Evolutionary conservation across 768 basidiomycete genomes (phyloP).

Genomic region (Lactarius hatsudake): DNA sequence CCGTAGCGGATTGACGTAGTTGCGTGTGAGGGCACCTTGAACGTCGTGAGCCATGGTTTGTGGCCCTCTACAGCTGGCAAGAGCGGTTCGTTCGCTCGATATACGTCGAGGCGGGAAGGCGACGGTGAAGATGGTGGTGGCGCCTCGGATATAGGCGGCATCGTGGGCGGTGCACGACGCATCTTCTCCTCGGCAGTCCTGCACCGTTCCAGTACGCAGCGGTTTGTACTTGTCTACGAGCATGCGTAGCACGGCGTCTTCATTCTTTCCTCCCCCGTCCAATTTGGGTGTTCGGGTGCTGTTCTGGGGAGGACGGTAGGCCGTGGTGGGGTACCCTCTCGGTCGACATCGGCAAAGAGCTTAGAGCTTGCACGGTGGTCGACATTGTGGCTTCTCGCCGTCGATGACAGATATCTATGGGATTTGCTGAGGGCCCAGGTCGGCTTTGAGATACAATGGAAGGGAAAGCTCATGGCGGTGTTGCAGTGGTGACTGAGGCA

Average conservation of each 20-base stretch:
- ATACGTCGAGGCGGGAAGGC: conserved; percentile 14
- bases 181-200: conserved; percentile 65
- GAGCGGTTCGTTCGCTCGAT: conserved; percentile 44
- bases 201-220: conserved; percentile 56
- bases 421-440: neutral
- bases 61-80: conserved; percentile 56
- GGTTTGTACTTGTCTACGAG: conserved; percentile 86
- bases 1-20: conserved; percentile 53
- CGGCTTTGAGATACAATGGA: neutral
- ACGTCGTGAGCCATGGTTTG: conserved; percentile 69
- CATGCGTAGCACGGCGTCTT: conserved; percentile 78
- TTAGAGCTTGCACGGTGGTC: conserved; percentile 50
- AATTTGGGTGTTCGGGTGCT: conserved; percentile 53
- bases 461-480: neutral
- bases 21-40: conserved; percentile 56
- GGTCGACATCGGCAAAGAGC: conserved; percentile 64
- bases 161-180: conserved; percentile 45
- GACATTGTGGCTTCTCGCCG: neutral
- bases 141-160: conserved; percentile 24
- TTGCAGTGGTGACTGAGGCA: neutral
- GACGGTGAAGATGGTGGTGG: neutral
- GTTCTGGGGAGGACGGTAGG: conserved; percentile 34
- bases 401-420: conserved; percentile 4
- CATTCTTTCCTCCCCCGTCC: conserved; percentile 72
- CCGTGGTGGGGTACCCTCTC: conserved; percentile 18